Conservation (phyloP, 106 monocot species). For the Dioscorea alata region DNA sequence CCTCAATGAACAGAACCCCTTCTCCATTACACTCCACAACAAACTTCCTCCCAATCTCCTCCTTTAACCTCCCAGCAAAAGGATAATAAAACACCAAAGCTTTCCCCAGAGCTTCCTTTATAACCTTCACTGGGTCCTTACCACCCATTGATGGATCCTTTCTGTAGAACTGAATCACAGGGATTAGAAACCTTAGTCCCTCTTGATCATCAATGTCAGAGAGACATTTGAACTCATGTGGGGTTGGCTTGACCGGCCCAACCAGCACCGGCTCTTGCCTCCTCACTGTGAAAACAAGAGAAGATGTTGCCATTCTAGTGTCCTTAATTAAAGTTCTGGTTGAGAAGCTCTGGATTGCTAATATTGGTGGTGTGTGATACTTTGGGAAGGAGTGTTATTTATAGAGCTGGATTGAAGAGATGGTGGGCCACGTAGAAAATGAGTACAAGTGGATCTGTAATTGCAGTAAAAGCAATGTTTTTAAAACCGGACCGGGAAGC, state of each 20-base stretch:
- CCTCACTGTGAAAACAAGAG: constrained; percentile 19
- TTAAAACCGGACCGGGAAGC: no score
- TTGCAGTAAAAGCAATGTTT: no score
- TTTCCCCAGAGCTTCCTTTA: constrained; percentile 38
- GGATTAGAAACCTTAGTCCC: constrained; percentile 35
- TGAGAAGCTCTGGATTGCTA: no score
- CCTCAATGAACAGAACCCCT: constrained; percentile 70
- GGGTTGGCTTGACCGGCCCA: constrained; percentile 25
- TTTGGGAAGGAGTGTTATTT: no score
- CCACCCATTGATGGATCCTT: not conserved
- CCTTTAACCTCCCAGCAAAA: constrained; percentile 54
- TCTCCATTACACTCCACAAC: constrained; percentile 73
- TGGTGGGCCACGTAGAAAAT: no score
- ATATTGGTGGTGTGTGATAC: no score
- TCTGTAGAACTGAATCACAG: constrained; percentile 32
- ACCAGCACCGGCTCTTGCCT: constrained; percentile 20
- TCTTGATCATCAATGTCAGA: constrained; percentile 51
- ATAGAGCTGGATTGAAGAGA: no score
- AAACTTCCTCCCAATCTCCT: constrained; percentile 34
- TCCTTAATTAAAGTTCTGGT: no score
- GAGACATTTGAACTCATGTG: constrained; percentile 28
- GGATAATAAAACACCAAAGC: constrained; percentile 68
- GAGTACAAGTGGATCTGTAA: no score
- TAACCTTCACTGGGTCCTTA: constrained; percentile 31
- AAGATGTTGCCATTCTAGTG: not conserved